Evolutionary conservation across 164 flowering plant species (phyloP).

Genomic region (Aristolochia californica): DNA sequence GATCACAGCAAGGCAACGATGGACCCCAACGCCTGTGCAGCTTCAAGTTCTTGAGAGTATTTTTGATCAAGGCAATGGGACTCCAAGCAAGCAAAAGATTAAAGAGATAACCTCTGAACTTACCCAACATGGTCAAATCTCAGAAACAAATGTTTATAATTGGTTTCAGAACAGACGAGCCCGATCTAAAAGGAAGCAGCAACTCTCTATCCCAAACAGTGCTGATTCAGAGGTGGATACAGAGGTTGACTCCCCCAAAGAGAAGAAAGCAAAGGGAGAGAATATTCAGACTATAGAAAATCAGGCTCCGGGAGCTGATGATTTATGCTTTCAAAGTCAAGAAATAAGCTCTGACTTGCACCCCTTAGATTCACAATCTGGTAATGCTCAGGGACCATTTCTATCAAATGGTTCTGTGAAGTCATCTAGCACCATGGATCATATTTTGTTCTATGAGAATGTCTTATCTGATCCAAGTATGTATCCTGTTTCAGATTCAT

Average conservation of each 20-base stretch:
- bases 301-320: constrained; percentile 28
- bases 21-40: constrained; percentile 95
- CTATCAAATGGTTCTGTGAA: constrained; percentile 29
- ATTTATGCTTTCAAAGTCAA: constrained; percentile 50
- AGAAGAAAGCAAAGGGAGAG: constrained; percentile 52
- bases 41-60: constrained; percentile 89
- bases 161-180: constrained; percentile 97
- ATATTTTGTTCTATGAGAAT: constrained; percentile 40
- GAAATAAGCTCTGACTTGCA: constrained; percentile 47
- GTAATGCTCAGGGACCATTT: constrained; percentile 27
- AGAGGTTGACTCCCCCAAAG: constrained; percentile 58
- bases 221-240: constrained; percentile 60
- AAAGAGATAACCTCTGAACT: constrained; percentile 59
- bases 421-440: constrained; percentile 28
- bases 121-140: constrained; percentile 77
- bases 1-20: constrained; percentile 85
- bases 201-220: constrained; percentile 17
- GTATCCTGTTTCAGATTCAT: constrained; percentile 3
- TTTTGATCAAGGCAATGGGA: constrained; percentile 84
- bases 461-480: constrained; percentile 34
- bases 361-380: constrained; percentile 28
- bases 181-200: constrained; percentile 74
- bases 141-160: constrained; percentile 86
- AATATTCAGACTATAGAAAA: constrained; percentile 24
- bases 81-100: constrained; percentile 89